Evolutionary conservation across 345 rosid species (phyloP).

Genomic region (Populus davidiana): DNA sequence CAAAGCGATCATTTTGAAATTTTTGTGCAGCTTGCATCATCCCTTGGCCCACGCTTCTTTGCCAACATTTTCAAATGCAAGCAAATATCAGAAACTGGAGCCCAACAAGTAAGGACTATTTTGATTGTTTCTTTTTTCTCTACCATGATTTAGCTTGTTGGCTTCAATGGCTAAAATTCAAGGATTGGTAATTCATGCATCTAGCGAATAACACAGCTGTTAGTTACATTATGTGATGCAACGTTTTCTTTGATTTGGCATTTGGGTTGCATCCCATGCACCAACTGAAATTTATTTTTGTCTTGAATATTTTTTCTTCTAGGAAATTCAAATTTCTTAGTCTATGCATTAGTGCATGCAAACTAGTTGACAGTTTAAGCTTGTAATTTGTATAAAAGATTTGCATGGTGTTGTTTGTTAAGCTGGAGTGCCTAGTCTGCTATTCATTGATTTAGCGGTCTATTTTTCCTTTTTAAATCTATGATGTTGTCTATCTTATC

Average conservation of each 20-base stretch:
- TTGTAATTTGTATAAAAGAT: neutral
- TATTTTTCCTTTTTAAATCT: too few species aligned
- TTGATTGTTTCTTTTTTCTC: neutral
- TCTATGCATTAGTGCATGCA: neutral
- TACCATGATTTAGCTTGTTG: neutral
- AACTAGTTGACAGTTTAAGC: neutral
- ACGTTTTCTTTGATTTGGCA: too few species aligned
- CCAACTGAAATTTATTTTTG: too few species aligned
- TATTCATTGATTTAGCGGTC: too few species aligned
- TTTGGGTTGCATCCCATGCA: too few species aligned
- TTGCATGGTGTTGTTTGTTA: neutral
- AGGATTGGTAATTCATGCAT: neutral
- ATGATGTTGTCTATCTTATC: neutral
- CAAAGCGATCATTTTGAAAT: conserved; percentile 3
- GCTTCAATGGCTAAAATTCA: neutral
- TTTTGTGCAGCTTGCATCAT: conserved; percentile 85
- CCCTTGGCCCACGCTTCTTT: conserved; percentile 94
- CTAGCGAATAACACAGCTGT: too few species aligned
- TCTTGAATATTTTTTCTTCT: neutral
- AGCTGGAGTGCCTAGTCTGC: too few species aligned
- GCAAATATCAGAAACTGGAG: conserved; percentile 97
- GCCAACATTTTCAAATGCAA: conserved; percentile 95
- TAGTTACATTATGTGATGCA: too few species aligned
- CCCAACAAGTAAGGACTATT: conserved; percentile 63
- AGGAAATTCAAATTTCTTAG: neutral